Percentiles rank a stretch among this genome's conserved stretches.
These are phyloP conservation scores for Glutinoglossum americanum DNA, from an alignment of 495 filamentous ascomycete genomes.

Conservation along the genomic window DNA sequence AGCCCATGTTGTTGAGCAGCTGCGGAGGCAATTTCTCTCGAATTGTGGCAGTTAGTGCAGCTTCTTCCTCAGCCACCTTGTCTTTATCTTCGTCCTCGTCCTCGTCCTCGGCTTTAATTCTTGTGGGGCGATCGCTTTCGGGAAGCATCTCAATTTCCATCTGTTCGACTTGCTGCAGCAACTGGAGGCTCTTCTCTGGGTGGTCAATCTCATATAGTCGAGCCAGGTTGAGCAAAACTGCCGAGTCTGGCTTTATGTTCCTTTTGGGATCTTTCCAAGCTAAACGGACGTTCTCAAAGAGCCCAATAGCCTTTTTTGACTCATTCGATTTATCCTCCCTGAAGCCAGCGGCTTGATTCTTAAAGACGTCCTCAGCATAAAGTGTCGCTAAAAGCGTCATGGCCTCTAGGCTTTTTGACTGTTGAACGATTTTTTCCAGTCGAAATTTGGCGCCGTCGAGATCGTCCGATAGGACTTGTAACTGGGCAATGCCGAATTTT, in stretches of 20 bases:
- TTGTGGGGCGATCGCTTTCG: slow-evolving; percentile 35
- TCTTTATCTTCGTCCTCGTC: slow-evolving; percentile 39
- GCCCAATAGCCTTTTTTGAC: slow-evolving; percentile 56
- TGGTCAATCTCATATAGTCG: slow-evolving; percentile 69
- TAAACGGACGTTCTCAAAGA: slow-evolving; percentile 63
- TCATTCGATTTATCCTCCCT: slow-evolving; percentile 79
- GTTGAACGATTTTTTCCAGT: slow-evolving; percentile 79
- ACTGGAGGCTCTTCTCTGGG: slow-evolving; percentile 79
- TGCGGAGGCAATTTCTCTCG: slow-evolving; percentile 67
- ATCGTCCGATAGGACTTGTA: slow-evolving; percentile 65
- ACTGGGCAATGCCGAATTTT: slow-evolving; percentile 78
- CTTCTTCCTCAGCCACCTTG: slow-evolving; percentile 7
- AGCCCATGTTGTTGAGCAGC: slow-evolving; percentile 89
- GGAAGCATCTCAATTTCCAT: slow-evolving; percentile 57
- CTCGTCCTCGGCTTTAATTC: slow-evolving; percentile 27
- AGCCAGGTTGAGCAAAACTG: slow-evolving; percentile 80
- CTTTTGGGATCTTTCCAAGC: slow-evolving; percentile 85
- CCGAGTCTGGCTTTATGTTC: slow-evolving; percentile 53
- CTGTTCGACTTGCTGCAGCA: slow-evolving; percentile 73
- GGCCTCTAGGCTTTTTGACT: slow-evolving; percentile 67
- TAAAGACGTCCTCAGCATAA: slow-evolving; percentile 83
- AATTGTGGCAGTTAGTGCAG: slow-evolving; percentile 27
- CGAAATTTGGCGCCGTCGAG: slow-evolving; percentile 80
- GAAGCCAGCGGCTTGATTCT: slow-evolving; percentile 40
- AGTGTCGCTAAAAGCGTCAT: slow-evolving; percentile 77